Base-by-base conservation (phyloP, 345 rosid species). In the Gynandropsis gynandra region DNA sequence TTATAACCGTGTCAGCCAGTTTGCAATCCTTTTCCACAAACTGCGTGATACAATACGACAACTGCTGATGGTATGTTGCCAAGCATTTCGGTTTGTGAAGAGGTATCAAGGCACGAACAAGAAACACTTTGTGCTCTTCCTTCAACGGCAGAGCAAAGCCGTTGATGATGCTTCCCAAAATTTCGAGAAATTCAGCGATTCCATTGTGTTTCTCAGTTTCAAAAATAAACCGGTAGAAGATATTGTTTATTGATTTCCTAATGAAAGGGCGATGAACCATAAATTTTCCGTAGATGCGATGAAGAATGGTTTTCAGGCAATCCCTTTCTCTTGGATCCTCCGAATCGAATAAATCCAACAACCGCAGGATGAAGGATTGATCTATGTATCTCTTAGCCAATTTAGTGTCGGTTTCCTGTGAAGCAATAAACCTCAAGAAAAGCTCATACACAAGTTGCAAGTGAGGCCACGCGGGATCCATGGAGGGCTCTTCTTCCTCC, bases 251-350 rank as follows among this genome's bases (percentile, higher is more conserved):
- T 14, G 85, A 69, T 64, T 83, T 89, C 74, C 97, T 79, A 50
- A 89, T 81, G 71, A 82, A 83, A 1, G 97, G 85, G 33, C 95
- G 92, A 75, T 89, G 87, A 42, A 77, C 87, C 97, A 89, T 89
- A 65, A 89, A 89, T 66, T 89, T 89, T 2, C 97, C 97, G 54
- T 89, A 89, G 48, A 80, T 71, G 7, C 93, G 89, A 49, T 89
- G 97, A 4, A 89, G 85, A 47, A 85, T 79, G 10, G 87, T 82
- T 71, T 89, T 89, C 59, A 82, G 64, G 61, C 82, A 80, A 36
- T 85, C 97, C 67, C 95, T 80, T 55, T 89, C 97, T 69, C 95
- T 75, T n/a, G 84, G 95, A 78, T 88, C 97, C 74, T 89, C 97
- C 1, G 95, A 89, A 57, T 89, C 97, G 59, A 89, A 85, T 42